Base-by-base conservation (phyloP, 2,329 filamentous ascomycete species). In the Pezicula neosporulosa region DNA sequence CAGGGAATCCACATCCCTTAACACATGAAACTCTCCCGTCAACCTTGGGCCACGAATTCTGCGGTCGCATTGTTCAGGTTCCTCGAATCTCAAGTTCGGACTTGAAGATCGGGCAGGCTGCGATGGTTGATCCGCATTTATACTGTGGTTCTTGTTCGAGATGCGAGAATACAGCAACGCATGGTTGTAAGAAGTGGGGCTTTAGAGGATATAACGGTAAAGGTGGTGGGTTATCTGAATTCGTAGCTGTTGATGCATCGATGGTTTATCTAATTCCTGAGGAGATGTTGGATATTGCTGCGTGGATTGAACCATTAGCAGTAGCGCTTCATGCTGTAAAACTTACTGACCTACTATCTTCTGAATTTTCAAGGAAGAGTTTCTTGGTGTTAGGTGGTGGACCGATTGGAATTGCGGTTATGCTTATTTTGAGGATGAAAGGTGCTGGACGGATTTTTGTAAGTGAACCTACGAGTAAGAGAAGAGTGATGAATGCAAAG, bases 371-470 rank as follows among this genome's bases (percentile, higher is more conserved):
- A 9, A 9, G 9, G 30, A 33, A n/a, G 24, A 46, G 4, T 37
- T 46, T 35, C 13, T 37, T 53, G 35, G 18, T 53, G 2, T 7
- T 53, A 12, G 51, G 47, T 16, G 51, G 51, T 12, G 47, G 51
- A 1, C 47, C 51, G 13, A 44, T 49, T 36, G 51, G 51, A 9
- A 18, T 49, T n/a, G 36, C 15, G 21, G 43, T 49, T 15, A 30
- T 47, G 10, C 6, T 36, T n/a, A 41, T 49, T 9, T 28, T 53
- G 35, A 35, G 37, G n/a, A 44, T 30, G 38, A 41, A 43, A 15
- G 51, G 42, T 2, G 47, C n/a, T 21, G 48, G 21, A n/a, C 37
- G 33, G 24, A 33, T 53, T 4, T 30, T 48, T 43, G 24, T 53
- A 3, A 41, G 38, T 3, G 42, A 49, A 42, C 47, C 47, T 15